Conservation (phyloP, 2,329 filamentous ascomycete genomes). For the Zymoseptoria ardabiliae region DNA sequence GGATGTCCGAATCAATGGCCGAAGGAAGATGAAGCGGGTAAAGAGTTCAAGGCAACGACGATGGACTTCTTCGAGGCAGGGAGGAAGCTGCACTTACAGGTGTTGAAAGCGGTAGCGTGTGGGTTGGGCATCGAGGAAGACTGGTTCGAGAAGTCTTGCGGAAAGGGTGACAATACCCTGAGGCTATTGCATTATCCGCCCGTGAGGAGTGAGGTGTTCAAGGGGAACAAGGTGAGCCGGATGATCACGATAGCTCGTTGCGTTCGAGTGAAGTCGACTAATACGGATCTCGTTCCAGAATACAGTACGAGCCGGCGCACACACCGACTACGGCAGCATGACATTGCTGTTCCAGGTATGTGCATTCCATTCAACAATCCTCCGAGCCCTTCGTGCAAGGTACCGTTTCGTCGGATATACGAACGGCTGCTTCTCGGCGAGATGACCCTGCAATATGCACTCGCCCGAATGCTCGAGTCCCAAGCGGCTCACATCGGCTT, state of each 20-base stretch:
- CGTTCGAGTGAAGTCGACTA: neutral
- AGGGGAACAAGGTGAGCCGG: conserved; percentile 31
- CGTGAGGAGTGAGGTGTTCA: conserved; percentile 52
- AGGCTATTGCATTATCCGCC: conserved; percentile 43
- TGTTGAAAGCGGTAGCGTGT: conserved; percentile 58
- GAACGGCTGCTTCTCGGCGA: neutral
- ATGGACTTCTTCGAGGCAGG: conserved; percentile 65
- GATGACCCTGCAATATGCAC: neutral
- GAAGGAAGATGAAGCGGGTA: conserved; percentile 50
- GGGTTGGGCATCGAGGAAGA: conserved; percentile 57
- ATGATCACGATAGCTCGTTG: neutral
- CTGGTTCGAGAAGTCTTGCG: conserved; percentile 72
- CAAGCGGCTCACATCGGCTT: neutral
- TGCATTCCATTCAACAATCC: neutral
- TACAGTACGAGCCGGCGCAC: conserved; percentile 63
- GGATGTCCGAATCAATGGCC: conserved; percentile 75
- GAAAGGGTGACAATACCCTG: conserved; percentile 60
- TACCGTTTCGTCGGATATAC: neutral
- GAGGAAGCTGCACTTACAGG: conserved; percentile 66
- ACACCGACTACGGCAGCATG: conserved; percentile 57
- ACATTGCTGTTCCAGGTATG: conserved; percentile 43
- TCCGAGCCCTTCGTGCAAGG: neutral
- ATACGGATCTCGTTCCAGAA: conserved; percentile 18
- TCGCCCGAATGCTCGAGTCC: neutral
- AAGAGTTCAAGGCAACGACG: conserved; percentile 66